These are phyloP conservation scores for Apodospora peruviana DNA, from an alignment of 495 filamentous ascomycete genomes.

Conservation along the genomic window DNA sequence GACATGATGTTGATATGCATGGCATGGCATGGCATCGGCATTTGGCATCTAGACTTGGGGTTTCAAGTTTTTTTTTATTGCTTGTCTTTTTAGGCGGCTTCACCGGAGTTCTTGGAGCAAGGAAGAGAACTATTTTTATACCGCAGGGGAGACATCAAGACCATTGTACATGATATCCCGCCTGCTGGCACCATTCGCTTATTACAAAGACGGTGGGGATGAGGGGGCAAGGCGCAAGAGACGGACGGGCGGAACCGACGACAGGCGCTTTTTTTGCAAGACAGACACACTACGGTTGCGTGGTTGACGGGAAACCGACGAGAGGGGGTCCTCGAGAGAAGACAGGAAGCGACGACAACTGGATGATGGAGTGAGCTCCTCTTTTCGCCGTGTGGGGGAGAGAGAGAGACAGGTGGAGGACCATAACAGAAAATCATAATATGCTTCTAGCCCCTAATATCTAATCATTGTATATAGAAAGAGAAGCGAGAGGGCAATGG, in stretches of 20 bases:
- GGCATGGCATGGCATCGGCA: conserved; percentile 48
- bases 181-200: conserved; percentile 30
- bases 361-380: background rate
- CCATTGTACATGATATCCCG: conserved; percentile 16
- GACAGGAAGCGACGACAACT: background rate
- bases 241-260: background rate
- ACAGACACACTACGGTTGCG: background rate
- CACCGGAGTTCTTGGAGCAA: conserved; percentile 44
- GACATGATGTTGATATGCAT: conserved; percentile 49
- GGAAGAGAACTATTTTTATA: conserved; percentile 15
- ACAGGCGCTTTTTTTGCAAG: background rate
- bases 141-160: conserved; percentile 15
- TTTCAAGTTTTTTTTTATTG: conserved; percentile 16
- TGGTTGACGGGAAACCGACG: too few relatives aligned
- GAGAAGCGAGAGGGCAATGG: background rate
- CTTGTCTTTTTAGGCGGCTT: conserved; percentile 25
- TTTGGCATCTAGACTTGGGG: conserved; percentile 49
- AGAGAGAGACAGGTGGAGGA: conserved; percentile 2
- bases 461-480: conserved; percentile 28
- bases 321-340: background rate
- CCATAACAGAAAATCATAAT: conserved; percentile 11
- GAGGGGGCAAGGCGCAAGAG: background rate
- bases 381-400: background rate
- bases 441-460: conserved; percentile 25
- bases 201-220: conserved; percentile 5